Conservation (phyloP, 169 alveolate species). For the Miamiensis avidus region DNA sequence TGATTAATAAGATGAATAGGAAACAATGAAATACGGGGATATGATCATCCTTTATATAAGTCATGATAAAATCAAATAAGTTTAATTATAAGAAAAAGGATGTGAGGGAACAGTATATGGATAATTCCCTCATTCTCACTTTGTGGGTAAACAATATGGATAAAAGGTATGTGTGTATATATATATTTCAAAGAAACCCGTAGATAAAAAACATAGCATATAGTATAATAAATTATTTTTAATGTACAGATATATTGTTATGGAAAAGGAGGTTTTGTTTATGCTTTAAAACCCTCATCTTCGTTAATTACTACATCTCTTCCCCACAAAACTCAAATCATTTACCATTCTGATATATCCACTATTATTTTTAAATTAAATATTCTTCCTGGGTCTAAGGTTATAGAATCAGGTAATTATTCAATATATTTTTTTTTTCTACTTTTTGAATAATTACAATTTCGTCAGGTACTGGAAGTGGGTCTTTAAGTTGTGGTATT, state of each 20-base stretch:
- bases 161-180: conserved; percentile 17
- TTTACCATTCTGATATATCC: conserved; percentile 79
- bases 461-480: conserved; percentile 85
- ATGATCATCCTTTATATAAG: conserved; percentile 10
- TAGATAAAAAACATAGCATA: no score
- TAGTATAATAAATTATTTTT: no score
- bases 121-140: background rate
- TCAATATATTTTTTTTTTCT: background rate
- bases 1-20: background rate
- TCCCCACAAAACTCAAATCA: conserved; percentile 77
- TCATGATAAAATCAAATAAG: background rate
- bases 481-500: conserved; percentile 66
- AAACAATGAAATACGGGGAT: conserved; percentile 12
- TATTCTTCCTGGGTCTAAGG: conserved; percentile 66
- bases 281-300: conserved; percentile 66
- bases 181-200: no score
- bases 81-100: background rate
- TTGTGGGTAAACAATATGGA: conserved; percentile 26
- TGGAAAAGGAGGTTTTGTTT: conserved; percentile 53
- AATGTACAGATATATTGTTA: conserved; percentile 51
- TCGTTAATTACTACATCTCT: conserved; percentile 65
- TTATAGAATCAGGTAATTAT: conserved; percentile 67
- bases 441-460: background rate
- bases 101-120: background rate
- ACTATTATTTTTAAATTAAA: conserved; percentile 67